These are phyloP conservation scores for Monilinia polystroma DNA, from an alignment of 2,329 filamentous ascomycete genomes.

Conservation along the genomic window DNA sequence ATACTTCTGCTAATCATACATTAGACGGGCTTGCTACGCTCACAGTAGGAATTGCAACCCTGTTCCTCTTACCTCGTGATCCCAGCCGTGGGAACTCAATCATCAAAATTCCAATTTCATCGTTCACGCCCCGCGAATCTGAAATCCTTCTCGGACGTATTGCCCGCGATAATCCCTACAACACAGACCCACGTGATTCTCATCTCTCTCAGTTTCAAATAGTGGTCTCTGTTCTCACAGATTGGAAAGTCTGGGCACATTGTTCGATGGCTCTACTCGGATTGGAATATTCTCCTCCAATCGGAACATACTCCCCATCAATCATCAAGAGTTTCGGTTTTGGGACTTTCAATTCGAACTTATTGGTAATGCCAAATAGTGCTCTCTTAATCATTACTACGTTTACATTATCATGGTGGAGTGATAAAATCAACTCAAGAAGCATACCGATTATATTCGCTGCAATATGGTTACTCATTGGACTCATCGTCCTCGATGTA, in stretches of 20 bases:
- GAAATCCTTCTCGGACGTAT: slow-evolving; percentile 19
- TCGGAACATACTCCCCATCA: slow-evolving; percentile 22
- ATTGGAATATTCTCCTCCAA: slow-evolving; percentile 17
- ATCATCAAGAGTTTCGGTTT: slow-evolving; percentile 34
- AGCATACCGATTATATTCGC: slow-evolving; percentile 23
- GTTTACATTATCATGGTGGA: slow-evolving; percentile 21
- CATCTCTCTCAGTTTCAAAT: slow-evolving; percentile 23
- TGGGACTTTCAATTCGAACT: slow-evolving; percentile 46
- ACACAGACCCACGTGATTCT: slow-evolving; percentile 18
- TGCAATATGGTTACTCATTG: slow-evolving; percentile 18
- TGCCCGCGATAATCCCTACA: slow-evolving; percentile 20
- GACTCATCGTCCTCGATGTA: slow-evolving; percentile 22
- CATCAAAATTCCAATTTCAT: slow-evolving; percentile 13
- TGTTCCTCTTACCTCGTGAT: slow-evolving; percentile 20
- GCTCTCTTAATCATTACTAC: slow-evolving; percentile 41
- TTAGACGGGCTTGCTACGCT: slow-evolving; percentile 28
- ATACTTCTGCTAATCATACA: neutral
- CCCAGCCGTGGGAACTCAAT: slow-evolving; percentile 21
- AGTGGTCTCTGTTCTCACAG: slow-evolving; percentile 15
- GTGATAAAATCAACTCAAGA: slow-evolving; percentile 15
- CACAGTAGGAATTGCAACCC: slow-evolving; percentile 25
- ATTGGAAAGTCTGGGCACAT: slow-evolving; percentile 23
- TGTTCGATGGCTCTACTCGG: slow-evolving; percentile 21
- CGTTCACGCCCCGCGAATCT: slow-evolving; percentile 12
- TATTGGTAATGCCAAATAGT: slow-evolving; percentile 47